These are phyloP conservation scores for Starmerella bombicola DNA, from an alignment of 805 yeast species.

Conservation along the genomic window DNA sequence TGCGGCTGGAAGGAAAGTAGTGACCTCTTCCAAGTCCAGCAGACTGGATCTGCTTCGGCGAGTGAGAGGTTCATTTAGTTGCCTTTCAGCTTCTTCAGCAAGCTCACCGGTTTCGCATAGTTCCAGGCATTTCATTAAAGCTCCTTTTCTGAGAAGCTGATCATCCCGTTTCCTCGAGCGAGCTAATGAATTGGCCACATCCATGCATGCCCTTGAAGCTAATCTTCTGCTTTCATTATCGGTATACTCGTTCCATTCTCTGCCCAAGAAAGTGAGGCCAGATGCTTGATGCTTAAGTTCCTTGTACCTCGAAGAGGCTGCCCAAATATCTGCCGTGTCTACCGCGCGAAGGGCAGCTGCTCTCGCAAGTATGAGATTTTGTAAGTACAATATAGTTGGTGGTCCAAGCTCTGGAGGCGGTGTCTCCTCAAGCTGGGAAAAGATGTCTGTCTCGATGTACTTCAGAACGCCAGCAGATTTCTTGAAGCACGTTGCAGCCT, in stretches of 20 bases:
- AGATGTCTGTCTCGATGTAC: not conserved
- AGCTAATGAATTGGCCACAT: not conserved
- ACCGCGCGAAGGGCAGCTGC: slow-evolving; percentile 1
- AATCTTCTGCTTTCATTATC: not conserved
- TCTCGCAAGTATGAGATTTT: not conserved
- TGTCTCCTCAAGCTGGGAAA: not conserved
- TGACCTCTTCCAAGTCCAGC: not conserved
- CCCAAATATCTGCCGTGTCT: not conserved
- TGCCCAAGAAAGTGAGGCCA: not conserved
- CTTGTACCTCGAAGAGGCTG: not conserved
- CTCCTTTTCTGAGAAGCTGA: not conserved
- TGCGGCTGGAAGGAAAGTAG: not conserved
- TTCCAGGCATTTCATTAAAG: slow-evolving; percentile 1
- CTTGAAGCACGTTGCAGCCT: not conserved
- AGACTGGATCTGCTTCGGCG: not conserved
- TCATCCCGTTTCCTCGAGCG: slow-evolving; percentile 1
- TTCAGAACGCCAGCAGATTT: slow-evolving; percentile 4
- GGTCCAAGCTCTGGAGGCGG: slow-evolving; percentile 8
- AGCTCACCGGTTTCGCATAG: not conserved
- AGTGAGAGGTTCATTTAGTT: not conserved
- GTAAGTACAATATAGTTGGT: not conserved
- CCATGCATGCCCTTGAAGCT: not conserved
- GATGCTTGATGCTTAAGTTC: not conserved
- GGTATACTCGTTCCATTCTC: not conserved
- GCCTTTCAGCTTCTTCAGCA: not conserved